Conservation (phyloP, 2,329 filamentous ascomycete species). For the Cercospora nicotianae region DNA sequence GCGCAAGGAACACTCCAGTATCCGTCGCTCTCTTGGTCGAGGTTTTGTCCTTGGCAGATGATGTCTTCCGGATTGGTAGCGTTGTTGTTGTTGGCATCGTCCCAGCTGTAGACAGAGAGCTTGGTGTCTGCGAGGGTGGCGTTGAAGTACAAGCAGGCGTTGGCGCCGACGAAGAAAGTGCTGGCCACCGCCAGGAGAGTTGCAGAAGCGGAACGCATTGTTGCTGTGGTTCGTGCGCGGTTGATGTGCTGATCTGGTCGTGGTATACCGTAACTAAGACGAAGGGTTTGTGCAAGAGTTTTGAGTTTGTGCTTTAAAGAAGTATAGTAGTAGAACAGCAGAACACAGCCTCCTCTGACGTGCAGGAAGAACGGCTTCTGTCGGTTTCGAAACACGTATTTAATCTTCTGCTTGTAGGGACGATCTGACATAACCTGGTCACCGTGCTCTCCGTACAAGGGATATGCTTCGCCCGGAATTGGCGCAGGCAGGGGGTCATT, state of each 20-base stretch:
- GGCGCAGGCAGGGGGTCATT: not conserved
- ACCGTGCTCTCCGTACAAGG: constrained; percentile 11
- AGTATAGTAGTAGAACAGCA: not conserved
- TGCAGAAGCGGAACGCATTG: constrained; percentile 6
- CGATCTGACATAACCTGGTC: constrained; percentile 1
- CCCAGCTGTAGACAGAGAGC: constrained; percentile 24
- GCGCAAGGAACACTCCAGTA: constrained; percentile 22
- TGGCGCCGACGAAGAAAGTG: constrained; percentile 15
- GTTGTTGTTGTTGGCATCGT: constrained; percentile 26
- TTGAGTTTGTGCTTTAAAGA: not conserved
- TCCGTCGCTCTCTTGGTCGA: constrained; percentile 6
- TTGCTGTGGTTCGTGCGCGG: not conserved
- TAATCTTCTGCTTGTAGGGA: not conserved
- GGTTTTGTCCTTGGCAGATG: constrained; percentile 18
- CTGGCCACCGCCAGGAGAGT: constrained; percentile 13
- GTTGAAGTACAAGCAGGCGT: constrained; percentile 25
- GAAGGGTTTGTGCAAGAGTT: not conserved
- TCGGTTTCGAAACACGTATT: not conserved
- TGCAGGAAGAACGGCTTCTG: constrained; percentile 5
- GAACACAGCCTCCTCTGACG: constrained; percentile 9
- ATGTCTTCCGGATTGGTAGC: constrained; percentile 22
- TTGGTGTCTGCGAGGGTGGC: constrained; percentile 21
- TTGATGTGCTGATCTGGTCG: not conserved
- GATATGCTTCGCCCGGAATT: constrained; percentile 9
- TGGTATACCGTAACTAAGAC: not conserved